phyloP scores from a whole-genome alignment of 2,329 filamentous ascomycete genomes.

The Phoma sp. region DNA sequence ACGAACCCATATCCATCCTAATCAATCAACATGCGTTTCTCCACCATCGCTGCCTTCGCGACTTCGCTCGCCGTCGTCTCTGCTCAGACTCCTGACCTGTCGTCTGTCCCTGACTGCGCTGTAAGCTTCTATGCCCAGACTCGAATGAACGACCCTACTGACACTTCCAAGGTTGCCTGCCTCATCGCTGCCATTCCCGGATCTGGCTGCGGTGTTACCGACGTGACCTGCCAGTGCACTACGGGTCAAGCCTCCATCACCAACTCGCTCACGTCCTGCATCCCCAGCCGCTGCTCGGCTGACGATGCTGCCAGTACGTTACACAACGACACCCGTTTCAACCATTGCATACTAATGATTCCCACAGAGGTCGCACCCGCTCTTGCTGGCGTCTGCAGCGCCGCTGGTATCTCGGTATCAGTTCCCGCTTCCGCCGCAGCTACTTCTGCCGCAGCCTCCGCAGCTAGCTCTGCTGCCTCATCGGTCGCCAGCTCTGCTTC shows the following conservation, averaged over 20 bases:
- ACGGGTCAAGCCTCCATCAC: constrained; percentile 46
- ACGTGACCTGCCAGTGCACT: constrained; percentile 61
- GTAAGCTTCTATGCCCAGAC: constrained; percentile 27
- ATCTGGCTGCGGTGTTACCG: constrained; percentile 56
- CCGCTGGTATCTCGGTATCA: constrained; percentile 34
- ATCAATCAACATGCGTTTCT: constrained; percentile 42
- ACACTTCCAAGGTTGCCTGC: constrained; percentile 52
- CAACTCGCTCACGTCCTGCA: constrained; percentile 50
- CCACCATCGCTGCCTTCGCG: constrained; percentile 32
- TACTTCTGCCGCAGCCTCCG: constrained; percentile 13
- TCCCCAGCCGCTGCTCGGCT: constrained; percentile 47
- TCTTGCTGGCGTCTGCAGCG: constrained; percentile 36
- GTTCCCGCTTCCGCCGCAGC: constrained; percentile 25
- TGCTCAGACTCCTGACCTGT: constrained; percentile 35
- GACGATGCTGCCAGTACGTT: constrained; percentile 50
- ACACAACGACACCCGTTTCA: neutral
- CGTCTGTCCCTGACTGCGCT: constrained; percentile 40
- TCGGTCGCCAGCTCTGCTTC: constrained; percentile 9
- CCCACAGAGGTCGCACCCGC: constrained; percentile 31
- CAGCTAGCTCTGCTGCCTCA: constrained; percentile 7
- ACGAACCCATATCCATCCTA: neutral
- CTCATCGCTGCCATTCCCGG: constrained; percentile 54
- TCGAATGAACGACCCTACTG: neutral
- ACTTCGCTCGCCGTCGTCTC: constrained; percentile 35
- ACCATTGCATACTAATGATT: neutral